phyloP scores from a whole-genome alignment of 495 filamentous ascomycete genomes.

The Talaromyces ruber region DNA sequence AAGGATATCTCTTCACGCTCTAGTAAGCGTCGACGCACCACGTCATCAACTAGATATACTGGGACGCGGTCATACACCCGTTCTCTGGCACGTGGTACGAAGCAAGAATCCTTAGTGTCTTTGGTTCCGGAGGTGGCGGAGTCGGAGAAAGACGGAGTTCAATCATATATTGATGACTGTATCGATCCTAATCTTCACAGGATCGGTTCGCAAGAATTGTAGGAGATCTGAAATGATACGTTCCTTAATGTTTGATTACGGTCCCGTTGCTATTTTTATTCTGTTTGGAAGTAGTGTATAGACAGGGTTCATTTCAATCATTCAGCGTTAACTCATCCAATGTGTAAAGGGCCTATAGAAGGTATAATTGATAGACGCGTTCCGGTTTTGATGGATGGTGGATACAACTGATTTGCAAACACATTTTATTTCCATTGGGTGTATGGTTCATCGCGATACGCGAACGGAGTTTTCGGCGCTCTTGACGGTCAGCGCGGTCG shows the following conservation, averaged over 20 bases:
- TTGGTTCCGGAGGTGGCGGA: not conserved
- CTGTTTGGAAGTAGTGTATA: too few relatives aligned
- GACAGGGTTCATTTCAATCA: too few relatives aligned
- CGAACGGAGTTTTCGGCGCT: conserved; percentile 5
- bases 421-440: not conserved
- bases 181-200: too few relatives aligned
- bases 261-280: too few relatives aligned
- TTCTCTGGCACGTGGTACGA: not conserved
- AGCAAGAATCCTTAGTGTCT: not conserved
- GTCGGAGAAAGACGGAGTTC: too few relatives aligned
- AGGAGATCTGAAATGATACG: too few relatives aligned
- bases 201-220: too few relatives aligned
- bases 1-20: not conserved
- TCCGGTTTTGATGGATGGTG: not conserved
- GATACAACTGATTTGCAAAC: not conserved
- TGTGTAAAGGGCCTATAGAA: too few relatives aligned
- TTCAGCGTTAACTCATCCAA: too few relatives aligned
- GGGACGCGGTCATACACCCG: not conserved
- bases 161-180: too few relatives aligned
- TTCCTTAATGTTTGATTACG: too few relatives aligned
- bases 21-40: not conserved
- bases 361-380: not conserved
- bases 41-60: not conserved
- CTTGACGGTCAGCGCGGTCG: conserved; percentile 28
- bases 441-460: not conserved